A percentile compares a stretch with the other conserved stretches of the same genome.
Evolutionary conservation across 208 protist genomes (phyloP).

Genomic region (Paratrypanosoma confusum): DNA sequence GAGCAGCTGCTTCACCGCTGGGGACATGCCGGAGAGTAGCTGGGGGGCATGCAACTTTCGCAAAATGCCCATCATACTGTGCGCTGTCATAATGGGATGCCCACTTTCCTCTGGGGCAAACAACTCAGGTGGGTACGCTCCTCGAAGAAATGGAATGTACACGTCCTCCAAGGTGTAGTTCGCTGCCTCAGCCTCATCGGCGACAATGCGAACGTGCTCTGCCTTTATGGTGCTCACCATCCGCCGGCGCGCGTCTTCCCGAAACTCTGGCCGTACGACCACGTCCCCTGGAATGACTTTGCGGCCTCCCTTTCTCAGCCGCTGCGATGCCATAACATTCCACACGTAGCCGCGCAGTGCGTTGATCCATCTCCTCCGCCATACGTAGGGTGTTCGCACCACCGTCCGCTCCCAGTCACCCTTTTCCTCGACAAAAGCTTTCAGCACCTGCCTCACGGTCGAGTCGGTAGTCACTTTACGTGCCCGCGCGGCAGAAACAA

Average conservation of each 20-base stretch:
- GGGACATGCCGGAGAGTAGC: conserved; percentile 57
- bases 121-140: conserved; percentile 41
- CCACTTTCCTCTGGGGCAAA: conserved; percentile 41
- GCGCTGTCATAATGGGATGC: conserved; percentile 64
- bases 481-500: conserved; percentile 49
- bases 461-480: conserved; percentile 45
- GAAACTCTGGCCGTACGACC: conserved; percentile 49
- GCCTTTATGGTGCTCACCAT: conserved; percentile 58
- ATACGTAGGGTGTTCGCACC: conserved; percentile 49
- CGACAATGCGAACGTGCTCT: conserved; percentile 60
- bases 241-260: conserved; percentile 37
- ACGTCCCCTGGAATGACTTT: conserved; percentile 59
- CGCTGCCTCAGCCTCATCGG: conserved; percentile 26
- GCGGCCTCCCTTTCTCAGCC: conserved; percentile 20
- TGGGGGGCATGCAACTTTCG: conserved; percentile 43
- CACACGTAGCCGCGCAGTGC: conserved; percentile 62
- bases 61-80: conserved; percentile 48
- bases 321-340: conserved; percentile 71
- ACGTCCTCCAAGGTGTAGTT: conserved; percentile 57
- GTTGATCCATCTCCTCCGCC: conserved; percentile 69
- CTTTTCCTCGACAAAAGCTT: conserved; percentile 39
- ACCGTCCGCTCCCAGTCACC: conserved; percentile 60
- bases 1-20: conserved; percentile 33
- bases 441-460: conserved; percentile 54
- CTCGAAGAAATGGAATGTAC: conserved; percentile 73